Evolutionary conservation across 176 grass and related monocot genomes (phyloP), one percentile per base, ranked within the genome.

Genomic region (Otatea glauca): DNA sequence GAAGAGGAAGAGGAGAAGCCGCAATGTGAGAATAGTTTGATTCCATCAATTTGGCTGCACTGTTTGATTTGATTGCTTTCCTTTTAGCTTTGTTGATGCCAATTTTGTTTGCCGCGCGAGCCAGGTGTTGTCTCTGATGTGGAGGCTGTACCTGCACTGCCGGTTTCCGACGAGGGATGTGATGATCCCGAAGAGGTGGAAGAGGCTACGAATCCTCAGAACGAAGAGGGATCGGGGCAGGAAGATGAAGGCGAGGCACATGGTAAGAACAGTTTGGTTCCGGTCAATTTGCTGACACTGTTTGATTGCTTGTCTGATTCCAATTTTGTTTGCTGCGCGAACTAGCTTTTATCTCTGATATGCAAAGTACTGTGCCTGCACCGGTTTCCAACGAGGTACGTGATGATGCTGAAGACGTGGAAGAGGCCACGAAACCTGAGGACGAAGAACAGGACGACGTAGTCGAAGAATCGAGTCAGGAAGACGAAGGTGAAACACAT

Each of bases 401-500:
- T 11, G 23, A 74, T 56, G 56, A 9, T 45, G 1, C 50, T 25
- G 65, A 71, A 29, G 45, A 77, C 3, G 29, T 54, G 5, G 51
- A 86, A 66, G 35, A 27, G 17, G 49, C 41, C 62, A 24, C 32
- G 34, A 80, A 45, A 59, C 21, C 32, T 79, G 32, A 45, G 12
- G 32, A 58, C 20, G 14, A 20, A 12, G 80, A 45, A 14, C 42
- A 75, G 58, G 11, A 38, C 3, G 35, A 63, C 37, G 38, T 51
- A 44, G 12, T 39, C 15, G 20, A n/a, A 38, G 34, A 68, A 21
- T 0, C 62, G 7, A 15, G 7, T 15, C 48, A 27, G 66, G 72
- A 81, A 73, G 50, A 72, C 2, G 24, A 86, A 85, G 82, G 85
- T 85, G 18, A 53, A 79, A 72, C 23, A 14, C 2, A 23, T 18